Base-by-base conservation (phyloP, 371 early-diverging fungal genomes). In the Saksenaea vasiformis region DNA sequence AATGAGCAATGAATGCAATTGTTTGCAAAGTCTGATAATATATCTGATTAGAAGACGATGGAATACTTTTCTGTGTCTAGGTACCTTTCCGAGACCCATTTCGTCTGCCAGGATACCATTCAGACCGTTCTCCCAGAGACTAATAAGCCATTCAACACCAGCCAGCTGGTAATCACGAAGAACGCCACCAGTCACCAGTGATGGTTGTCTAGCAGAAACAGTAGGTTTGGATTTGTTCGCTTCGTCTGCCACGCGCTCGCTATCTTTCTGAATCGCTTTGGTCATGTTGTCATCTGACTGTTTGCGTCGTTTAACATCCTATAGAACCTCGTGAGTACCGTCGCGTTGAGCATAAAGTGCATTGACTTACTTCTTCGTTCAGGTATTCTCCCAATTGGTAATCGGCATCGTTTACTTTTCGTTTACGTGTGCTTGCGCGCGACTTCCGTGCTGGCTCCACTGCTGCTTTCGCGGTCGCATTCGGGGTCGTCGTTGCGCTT, bases 91-190 rank as follows among this genome's bases (percentile, higher is more conserved):
- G 26, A 99, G 83, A 53, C 98, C 99, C 98, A 99, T 98, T 70
- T 99, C 98, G 77, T 99, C 98, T 14, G 99, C 99, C 43, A 99
- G 74, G 68, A 99, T 99, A 31, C 99, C 97, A 69, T 99, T 99
- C 27, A 99, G 85, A 28, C 98, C 97, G 71, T 97, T 96, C 62
- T 98, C 95, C 84, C 96, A 98, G 24, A 99, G 82, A 66, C 93
- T 94, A 35, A 96, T 91, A 65, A 99, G 82, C 99, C 99, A 99
- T 76, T 99, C 97, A 37, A 99, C 87, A 56, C 99, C 99, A 8
- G 93, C 93, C 47, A 98, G 69, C 80, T 99, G 99, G 77, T 99
- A 96, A 57, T 94, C 94, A 39, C 94, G 91, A 73, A 99, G 80
- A 8, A 83, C 72, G 59, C 95, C 96, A 47, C 94, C 95, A 3